A percentile compares a stretch with the other conserved stretches of the same genome.
These are phyloP conservation scores for Aspergillus versicolor DNA, from an alignment of 2,329 filamentous ascomycete genomes.

Conservation along the genomic window DNA sequence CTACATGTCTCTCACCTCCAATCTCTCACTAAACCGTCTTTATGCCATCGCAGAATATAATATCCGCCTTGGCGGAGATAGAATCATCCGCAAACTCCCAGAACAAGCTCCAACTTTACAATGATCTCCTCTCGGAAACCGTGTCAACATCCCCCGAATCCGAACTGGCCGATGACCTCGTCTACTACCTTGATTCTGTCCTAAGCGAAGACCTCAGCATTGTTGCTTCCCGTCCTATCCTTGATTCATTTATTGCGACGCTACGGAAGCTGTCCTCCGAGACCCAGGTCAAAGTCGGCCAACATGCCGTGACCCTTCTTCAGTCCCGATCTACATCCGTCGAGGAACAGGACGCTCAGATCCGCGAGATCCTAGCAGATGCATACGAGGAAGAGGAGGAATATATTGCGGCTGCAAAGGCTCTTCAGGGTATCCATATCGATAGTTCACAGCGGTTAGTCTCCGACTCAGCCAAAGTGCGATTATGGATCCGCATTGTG, in stretches of 20 bases:
- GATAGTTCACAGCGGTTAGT: conserved; percentile 86
- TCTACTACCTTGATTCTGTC: conserved; percentile 67
- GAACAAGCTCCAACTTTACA: conserved; percentile 58
- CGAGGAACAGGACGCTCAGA: conserved; percentile 76
- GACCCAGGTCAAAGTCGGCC: conserved; percentile 72
- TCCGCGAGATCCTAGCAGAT: conserved; percentile 78
- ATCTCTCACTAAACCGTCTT: neutral
- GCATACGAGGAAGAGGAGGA: conserved; percentile 83
- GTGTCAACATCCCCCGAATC: conserved; percentile 45
- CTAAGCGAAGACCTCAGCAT: conserved; percentile 70
- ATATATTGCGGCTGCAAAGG: conserved; percentile 72
- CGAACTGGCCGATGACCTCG: conserved; percentile 61
- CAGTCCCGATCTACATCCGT: conserved; percentile 69
- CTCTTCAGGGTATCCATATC: conserved; percentile 79
- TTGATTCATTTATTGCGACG: conserved; percentile 66
- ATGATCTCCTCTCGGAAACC: conserved; percentile 57
- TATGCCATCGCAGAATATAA: conserved; percentile 54
- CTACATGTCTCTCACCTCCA: neutral
- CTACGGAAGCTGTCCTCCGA: conserved; percentile 56
- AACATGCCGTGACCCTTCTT: conserved; percentile 69
- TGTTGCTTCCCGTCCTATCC: conserved; percentile 70
- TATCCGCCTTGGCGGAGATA: conserved; percentile 50
- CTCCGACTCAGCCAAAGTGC: conserved; percentile 76
- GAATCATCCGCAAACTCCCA: conserved; percentile 48
- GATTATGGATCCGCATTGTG: conserved; percentile 90